These are phyloP conservation scores for Alternaria longipes DNA, from an alignment of 2,329 filamentous ascomycete species.

Conservation along the genomic window DNA sequence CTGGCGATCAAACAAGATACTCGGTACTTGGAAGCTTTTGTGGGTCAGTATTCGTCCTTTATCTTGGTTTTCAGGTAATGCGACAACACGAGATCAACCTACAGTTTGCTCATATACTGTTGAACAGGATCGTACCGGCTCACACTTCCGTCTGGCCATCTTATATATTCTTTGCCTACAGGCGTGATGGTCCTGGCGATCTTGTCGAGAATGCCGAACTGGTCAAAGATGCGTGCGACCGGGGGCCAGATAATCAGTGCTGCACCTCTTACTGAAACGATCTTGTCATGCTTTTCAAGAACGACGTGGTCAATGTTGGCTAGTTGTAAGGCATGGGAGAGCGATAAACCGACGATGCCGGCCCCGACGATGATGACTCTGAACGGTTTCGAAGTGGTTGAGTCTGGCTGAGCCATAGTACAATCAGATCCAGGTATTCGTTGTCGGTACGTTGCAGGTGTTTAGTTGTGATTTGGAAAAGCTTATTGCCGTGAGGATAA, in stretches of 20 bases:
- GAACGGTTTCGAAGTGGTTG: conserved; percentile 18
- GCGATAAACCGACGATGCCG: conserved; percentile 29
- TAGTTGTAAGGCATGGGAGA: conserved; percentile 32
- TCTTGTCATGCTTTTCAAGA: conserved; percentile 33
- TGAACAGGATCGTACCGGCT: not conserved
- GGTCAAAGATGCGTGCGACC: conserved; percentile 33
- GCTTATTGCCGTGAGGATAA: not conserved
- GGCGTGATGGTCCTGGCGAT: conserved; percentile 20
- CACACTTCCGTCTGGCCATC: conserved; percentile 29
- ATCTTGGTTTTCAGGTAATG: not conserved
- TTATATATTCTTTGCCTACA: conserved; percentile 12
- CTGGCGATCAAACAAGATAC: conserved; percentile 30
- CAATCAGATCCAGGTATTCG: not conserved
- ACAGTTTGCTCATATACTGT: conserved; percentile 7
- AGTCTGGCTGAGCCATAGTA: not conserved
- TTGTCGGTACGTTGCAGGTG: not conserved
- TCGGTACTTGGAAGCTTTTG: conserved; percentile 14
- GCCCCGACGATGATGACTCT: conserved; percentile 31
- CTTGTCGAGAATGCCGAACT: conserved; percentile 29
- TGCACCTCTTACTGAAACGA: conserved; percentile 33
- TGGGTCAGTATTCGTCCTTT: not conserved
- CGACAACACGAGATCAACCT: not conserved
- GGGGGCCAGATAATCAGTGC: conserved; percentile 33
- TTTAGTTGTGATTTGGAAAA: not conserved
- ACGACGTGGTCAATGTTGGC: conserved; percentile 36